A percentile compares a stretch with the other conserved stretches of the same genome.
Evolutionary conservation across 139 green algal genomes (phyloP).

Genomic region (Astrephomene gubernaculifera): DNA sequence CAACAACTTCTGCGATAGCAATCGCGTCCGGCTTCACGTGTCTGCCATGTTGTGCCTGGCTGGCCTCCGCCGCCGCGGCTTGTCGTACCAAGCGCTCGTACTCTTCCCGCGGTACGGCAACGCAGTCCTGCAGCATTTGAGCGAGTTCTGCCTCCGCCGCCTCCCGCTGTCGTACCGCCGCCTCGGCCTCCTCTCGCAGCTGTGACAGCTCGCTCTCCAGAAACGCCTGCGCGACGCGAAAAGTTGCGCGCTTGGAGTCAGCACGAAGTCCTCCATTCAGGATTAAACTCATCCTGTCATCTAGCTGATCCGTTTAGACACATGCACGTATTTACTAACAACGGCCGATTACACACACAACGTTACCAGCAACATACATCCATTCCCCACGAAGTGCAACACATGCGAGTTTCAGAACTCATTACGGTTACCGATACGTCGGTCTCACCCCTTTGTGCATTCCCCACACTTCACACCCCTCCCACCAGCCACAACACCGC

Average conservation of each 20-base stretch:
- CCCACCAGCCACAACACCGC: not conserved
- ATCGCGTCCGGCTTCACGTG: too few species aligned
- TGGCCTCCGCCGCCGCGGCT: not conserved
- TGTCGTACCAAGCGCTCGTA: constrained; percentile 4
- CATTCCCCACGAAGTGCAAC: too few species aligned
- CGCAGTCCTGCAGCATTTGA: not conserved
- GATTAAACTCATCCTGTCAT: not conserved
- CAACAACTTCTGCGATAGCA: too few species aligned
- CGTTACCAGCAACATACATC: too few species aligned
- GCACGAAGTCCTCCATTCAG: too few species aligned
- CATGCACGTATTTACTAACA: not conserved
- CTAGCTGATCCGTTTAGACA: not conserved
- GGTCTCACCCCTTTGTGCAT: too few species aligned
- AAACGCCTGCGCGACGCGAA: constrained; percentile 2
- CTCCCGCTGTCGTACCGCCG: not conserved
- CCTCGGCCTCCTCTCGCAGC: constrained; percentile 18
- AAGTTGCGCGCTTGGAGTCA: not conserved
- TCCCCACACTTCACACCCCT: not conserved
- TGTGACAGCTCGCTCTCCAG: not conserved
- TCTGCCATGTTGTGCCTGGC: too few species aligned
- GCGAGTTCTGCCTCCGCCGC: constrained; percentile 8
- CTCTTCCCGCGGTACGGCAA: not conserved
- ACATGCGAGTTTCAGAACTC: too few species aligned
- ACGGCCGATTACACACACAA: too few species aligned
- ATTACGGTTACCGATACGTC: too few species aligned